Evolutionary conservation across 2,329 filamentous ascomycete species (phyloP), one percentile per base, ranked within the genome.

Genomic region (Xylogone sp.): DNA sequence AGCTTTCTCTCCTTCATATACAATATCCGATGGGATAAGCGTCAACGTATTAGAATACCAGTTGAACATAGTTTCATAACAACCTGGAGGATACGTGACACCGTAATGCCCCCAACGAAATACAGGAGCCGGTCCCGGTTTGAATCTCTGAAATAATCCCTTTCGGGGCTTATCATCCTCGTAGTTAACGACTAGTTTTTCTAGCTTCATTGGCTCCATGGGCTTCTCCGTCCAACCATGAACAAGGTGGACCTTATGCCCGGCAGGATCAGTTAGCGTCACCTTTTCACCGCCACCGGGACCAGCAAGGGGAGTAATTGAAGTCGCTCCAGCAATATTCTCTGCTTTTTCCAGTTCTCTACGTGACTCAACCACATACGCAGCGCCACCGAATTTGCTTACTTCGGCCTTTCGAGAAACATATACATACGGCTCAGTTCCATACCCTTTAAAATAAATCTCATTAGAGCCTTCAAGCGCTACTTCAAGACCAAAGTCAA

Each of bases 401-500:
- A 67, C 61, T 2, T 75, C 71, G 48, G n/a, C n/a, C n/a, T n/a
- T 69, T 68, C 54, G 10, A 10, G 24, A 27, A 55, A 78, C 79
- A 44, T 84, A 72, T 3, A 83, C 69, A 62, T 79, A 83, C 10
- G 79, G 79, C 56, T 84, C 81, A 8, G 65, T 65, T 13, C 81
- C 80, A 56, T 83, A 84, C 16, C 82, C 82, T 39, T 77, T 74
- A 64, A 76, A 83, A 69, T 77, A 85, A 21, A 78, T 75, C 68
- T 71, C 27, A 73, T 67, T 16, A 46, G 45, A 7, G 56, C 52
- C 1, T 57, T 55, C 63, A 42, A 6, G 6, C 10, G 24, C 5
- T 6, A 63, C 52, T 2, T 56, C 48, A 8, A 69, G 60, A 5
- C 67, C 67, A 49, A 69, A 69, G 42, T 67, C 67, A 59, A 46